Conservation (phyloP, 257 asterid genomes). For the Jacaranda mimosifolia region DNA sequence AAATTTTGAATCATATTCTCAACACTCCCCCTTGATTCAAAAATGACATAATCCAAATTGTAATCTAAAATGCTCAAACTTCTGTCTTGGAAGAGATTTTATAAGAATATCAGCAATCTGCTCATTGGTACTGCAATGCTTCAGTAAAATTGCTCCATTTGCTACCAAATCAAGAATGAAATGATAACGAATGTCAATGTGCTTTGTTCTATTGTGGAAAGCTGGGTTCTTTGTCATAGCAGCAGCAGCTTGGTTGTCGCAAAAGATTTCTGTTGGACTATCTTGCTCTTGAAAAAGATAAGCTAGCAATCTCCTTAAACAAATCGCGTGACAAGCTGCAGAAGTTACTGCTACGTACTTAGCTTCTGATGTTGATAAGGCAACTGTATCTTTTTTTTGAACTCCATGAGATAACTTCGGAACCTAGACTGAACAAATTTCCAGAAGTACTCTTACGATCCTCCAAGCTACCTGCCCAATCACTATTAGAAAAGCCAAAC, state of each 20-base stretch:
- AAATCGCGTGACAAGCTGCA: neutral
- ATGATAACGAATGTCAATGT: too few relatives aligned
- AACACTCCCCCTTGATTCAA: too few relatives aligned
- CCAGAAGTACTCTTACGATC: too few relatives aligned
- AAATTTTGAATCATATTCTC: too few relatives aligned
- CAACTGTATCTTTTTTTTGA: neutral
- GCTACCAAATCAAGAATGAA: too few relatives aligned
- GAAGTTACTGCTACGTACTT: neutral
- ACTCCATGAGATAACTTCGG: neutral
- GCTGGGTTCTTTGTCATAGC: neutral
- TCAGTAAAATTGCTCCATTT: too few relatives aligned
- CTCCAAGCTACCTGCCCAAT: too few relatives aligned
- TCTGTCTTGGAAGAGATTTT: neutral
- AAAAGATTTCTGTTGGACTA: neutral
- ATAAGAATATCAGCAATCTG: neutral
- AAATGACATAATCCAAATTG: too few relatives aligned
- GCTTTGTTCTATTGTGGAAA: neutral
- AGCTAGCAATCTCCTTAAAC: neutral
- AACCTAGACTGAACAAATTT: neutral
- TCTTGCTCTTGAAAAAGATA: neutral
- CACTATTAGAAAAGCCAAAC: too few relatives aligned
- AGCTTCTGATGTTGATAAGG: constrained; percentile 7
- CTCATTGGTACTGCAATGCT: neutral
- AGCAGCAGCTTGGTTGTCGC: neutral
- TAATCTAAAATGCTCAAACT: too few relatives aligned